Base-by-base conservation (phyloP, 2,329 filamentous ascomycete genomes). In the Colletotrichum caudatum region DNA sequence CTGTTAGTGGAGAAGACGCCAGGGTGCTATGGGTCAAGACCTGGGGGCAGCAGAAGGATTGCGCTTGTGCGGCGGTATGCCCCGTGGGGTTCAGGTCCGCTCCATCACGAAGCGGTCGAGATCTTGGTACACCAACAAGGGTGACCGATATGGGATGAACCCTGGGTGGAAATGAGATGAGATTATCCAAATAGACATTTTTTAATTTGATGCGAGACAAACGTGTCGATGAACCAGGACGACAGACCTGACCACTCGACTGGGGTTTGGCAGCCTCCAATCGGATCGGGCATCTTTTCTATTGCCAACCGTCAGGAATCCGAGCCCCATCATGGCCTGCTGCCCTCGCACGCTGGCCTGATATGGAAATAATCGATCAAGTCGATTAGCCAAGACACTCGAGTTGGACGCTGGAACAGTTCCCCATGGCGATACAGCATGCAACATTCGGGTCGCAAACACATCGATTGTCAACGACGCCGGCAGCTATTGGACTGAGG, bases 41-140 rank as follows among this genome's bases (percentile, higher is more conserved):
- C 16, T 3, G 14, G 50, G 23, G 16, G 14, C 50, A 33, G 26
- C n/a, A 48, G 18, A 23, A 53, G 33, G 26, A 33, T 53, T 33
- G 26, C 50, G 26, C 50, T 51, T 11, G 26, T 14, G 23, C 16
- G 50, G 23, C 16, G 50, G 12, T 26, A 33, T 53, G 50, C 50
- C 26, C 50, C 50, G 16, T 53, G 50, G 50, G 50, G 50, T 53
- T 29, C 16, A 53, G 50, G 50, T 33, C 50, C 50, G 33, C 50
- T 53, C 29, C 26, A 53, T 33, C 26, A 20, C 26, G 11, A 51
- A 29, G 23, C 50, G 50, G 50, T 7, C 5, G 26, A 18, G 14
- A 29, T 53, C 16, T 7, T 26, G 23, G 14, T 18, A 33, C 50
- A 51, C 6, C 26, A 18, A 23, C 50, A 51, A 26, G 50, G 29